Conservation (phyloP, 306 rosid genomes). For the Carpinus viminea region DNA sequence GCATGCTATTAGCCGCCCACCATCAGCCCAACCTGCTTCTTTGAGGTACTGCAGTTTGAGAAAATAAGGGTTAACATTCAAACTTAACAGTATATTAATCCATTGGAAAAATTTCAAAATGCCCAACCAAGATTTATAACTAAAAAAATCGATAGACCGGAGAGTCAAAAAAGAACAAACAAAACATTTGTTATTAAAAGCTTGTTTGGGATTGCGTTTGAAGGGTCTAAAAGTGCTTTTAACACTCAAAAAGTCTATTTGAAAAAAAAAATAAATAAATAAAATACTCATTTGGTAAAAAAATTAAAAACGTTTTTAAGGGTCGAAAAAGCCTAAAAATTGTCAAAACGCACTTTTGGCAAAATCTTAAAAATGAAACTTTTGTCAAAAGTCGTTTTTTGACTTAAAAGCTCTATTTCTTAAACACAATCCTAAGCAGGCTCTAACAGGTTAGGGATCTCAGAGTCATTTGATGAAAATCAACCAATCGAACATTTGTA, state of each 20-base stretch:
- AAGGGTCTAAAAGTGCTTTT: background rate
- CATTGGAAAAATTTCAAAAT: background rate
- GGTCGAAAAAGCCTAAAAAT: no score
- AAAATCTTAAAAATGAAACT: no score
- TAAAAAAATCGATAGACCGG: background rate
- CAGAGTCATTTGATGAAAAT: background rate
- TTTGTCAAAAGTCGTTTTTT: no score
- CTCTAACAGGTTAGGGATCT: background rate
- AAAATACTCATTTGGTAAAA: no score
- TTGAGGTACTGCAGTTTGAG: constrained; percentile 60
- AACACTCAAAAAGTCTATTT: background rate
- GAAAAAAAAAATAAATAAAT: no score
- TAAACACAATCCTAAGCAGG: no score
- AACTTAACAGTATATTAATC: background rate
- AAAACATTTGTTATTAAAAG: no score
- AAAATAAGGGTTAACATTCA: background rate
- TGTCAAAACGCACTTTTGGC: no score
- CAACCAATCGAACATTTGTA: background rate
- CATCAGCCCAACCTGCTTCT: constrained; percentile 92
- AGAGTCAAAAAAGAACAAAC: no score
- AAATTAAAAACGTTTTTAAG: no score
- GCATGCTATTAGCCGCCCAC: constrained; percentile 86
- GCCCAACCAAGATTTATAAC: background rate
- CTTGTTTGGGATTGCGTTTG: no score
- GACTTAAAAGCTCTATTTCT: no score